A percentile compares a stretch with the other conserved stretches of the same genome.
Conservation (phyloP, 805 yeast species). For the Ogataea trehaloabstinens region DNA sequence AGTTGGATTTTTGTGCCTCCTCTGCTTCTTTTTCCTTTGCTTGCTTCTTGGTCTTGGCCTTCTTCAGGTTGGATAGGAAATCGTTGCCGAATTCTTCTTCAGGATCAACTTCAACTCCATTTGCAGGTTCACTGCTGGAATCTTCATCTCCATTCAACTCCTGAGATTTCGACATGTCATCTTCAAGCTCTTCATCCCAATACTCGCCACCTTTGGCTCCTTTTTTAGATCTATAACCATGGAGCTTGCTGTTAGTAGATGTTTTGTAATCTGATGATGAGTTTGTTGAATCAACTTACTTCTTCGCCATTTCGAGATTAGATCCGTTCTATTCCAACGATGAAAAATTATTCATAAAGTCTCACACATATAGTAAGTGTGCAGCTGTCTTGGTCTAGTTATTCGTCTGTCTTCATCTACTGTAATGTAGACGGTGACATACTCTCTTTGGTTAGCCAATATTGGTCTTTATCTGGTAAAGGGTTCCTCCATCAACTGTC, state of each 20-base stretch:
- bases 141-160: conserved; percentile 46
- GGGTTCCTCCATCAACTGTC: no score
- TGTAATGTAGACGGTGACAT: conserved; percentile 1
- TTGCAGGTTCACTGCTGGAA: conserved; percentile 25
- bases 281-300: not conserved
- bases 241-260: conserved; percentile 1
- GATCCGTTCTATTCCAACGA: not conserved
- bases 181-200: conserved; percentile 76
- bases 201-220: conserved; percentile 63
- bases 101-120: conserved; percentile 27
- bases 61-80: conserved; percentile 80
- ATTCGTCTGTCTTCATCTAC: not conserved
- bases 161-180: conserved; percentile 50
- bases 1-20: conserved; percentile 37
- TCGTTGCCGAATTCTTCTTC: conserved; percentile 58
- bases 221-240: conserved; percentile 42
- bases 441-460: not conserved
- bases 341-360: not conserved
- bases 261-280: no score
- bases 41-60: conserved; percentile 74
- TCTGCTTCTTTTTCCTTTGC: conserved; percentile 64
- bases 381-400: not conserved
- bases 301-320: conserved; percentile 1
- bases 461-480: no score
- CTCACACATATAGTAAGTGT: not conserved